A percentile compares a stretch with the other conserved stretches of the same genome.
These are phyloP conservation scores for Tetrapisispora iriomotensis DNA, from an alignment of 805 yeast species.

Conservation along the genomic window DNA sequence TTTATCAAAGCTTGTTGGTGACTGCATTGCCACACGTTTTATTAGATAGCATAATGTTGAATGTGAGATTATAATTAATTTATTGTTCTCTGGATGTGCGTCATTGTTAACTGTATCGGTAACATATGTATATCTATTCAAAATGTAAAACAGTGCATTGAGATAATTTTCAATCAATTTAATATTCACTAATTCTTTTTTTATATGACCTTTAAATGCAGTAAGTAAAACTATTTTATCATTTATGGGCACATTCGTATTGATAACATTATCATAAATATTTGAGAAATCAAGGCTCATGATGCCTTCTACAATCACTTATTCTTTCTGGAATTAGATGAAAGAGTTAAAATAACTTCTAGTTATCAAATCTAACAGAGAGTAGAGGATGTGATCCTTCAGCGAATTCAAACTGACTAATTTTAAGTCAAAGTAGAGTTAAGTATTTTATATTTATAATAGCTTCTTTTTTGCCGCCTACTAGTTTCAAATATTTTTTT, in stretches of 20 bases:
- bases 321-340: too few relatives aligned
- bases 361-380: too few relatives aligned
- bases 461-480: too few relatives aligned
- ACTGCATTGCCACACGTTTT: slow-evolving; percentile 35
- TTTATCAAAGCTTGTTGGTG: slow-evolving; percentile 16
- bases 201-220: slow-evolving; percentile 29
- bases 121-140: background rate
- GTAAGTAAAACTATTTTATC: slow-evolving; percentile 15
- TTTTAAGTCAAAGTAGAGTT: too few relatives aligned
- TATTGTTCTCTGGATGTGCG: slow-evolving; percentile 2
- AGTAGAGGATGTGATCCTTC: too few relatives aligned
- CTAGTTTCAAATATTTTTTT: too few relatives aligned
- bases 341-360: too few relatives aligned
- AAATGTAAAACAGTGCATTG: slow-evolving; percentile 13
- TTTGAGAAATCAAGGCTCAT: slow-evolving; percentile 1
- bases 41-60: slow-evolving; percentile 37
- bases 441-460: too few relatives aligned
- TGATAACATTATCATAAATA: background rate
- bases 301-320: background rate
- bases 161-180: slow-evolving; percentile 19
- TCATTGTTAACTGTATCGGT: background rate
- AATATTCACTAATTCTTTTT: slow-evolving; percentile 25
- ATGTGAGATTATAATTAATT: slow-evolving; percentile 25
- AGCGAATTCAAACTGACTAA: too few relatives aligned
- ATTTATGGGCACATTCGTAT: slow-evolving; percentile 6